phyloP scores from a whole-genome alignment of 495 filamentous ascomycete genomes.

The Talaromyces trachyspermus region DNA sequence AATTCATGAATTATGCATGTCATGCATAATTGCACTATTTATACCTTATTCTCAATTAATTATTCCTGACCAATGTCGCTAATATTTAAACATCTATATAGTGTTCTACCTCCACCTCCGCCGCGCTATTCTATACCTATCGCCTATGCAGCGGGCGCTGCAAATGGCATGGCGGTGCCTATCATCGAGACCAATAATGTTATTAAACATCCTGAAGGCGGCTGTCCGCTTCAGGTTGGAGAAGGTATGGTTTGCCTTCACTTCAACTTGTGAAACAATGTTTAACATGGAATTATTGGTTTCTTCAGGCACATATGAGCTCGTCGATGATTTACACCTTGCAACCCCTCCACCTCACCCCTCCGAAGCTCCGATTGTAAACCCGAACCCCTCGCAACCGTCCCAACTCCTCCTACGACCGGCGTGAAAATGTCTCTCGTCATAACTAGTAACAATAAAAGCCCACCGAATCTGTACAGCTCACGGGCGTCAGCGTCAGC shows the following conservation, averaged over 20 bases:
- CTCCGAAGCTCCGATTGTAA: slow-evolving; percentile 76
- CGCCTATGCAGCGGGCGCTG: slow-evolving; percentile 57
- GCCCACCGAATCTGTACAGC: slow-evolving; percentile 46
- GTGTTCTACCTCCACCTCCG: slow-evolving; percentile 77
- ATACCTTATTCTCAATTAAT: too few species aligned
- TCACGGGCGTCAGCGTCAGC: background rate
- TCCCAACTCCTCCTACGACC: slow-evolving; percentile 66
- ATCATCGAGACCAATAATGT: slow-evolving; percentile 91
- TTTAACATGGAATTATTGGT: background rate
- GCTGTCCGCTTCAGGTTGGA: slow-evolving; percentile 72
- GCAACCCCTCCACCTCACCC: slow-evolving; percentile 94
- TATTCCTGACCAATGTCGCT: too few species aligned
- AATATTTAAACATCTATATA: too few species aligned
- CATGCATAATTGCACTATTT: too few species aligned
- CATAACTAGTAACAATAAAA: slow-evolving; percentile 54
- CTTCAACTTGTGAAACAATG: background rate
- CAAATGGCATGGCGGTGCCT: slow-evolving; percentile 54
- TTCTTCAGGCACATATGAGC: slow-evolving; percentile 67
- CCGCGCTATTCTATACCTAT: slow-evolving; percentile 68
- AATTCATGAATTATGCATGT: too few species aligned
- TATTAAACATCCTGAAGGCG: slow-evolving; percentile 66
- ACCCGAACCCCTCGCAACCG: slow-evolving; percentile 87
- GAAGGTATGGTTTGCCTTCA: slow-evolving; percentile 57
- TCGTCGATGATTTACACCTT: slow-evolving; percentile 83
- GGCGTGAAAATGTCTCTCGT: slow-evolving; percentile 83